Evolutionary conservation across 208 protist genomes (phyloP).

Genomic region (Wallacemonas sp.): DNA sequence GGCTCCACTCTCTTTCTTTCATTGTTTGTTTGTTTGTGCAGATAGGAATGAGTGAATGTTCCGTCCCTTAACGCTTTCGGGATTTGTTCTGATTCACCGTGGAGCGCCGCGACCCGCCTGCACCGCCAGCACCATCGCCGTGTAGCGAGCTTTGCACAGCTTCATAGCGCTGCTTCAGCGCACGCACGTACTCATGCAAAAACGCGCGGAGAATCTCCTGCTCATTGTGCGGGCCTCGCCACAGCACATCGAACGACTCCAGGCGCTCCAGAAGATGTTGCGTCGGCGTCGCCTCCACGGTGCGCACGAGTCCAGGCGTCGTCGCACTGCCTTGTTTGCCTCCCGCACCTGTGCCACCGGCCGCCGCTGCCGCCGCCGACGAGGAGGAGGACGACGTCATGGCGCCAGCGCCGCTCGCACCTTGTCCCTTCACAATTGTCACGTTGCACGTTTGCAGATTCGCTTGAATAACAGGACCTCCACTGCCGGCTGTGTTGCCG

Average conservation of each 20-base stretch:
- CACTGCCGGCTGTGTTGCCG: background rate
- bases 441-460: slow-evolving; percentile 9
- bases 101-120: slow-evolving; percentile 9
- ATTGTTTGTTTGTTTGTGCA: background rate
- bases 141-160: slow-evolving; percentile 16
- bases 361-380: background rate
- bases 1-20: background rate
- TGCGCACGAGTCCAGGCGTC: no score
- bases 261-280: slow-evolving; percentile 24
- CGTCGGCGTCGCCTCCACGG: background rate
- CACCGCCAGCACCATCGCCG: slow-evolving; percentile 7
- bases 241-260: slow-evolving; percentile 56
- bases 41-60: background rate
- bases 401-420: background rate
- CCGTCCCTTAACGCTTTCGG: slow-evolving; percentile 1
- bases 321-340: no score
- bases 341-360: no score
- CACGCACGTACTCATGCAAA: slow-evolving; percentile 40
- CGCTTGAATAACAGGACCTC: background rate
- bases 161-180: slow-evolving; percentile 29
- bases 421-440: background rate
- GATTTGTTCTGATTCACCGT: background rate
- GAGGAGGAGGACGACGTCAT: background rate
- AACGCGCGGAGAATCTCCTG: slow-evolving; percentile 46
- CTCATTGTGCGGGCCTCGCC: slow-evolving; percentile 39